Evolutionary conservation across 352 stramenopile species (phyloP).

Genomic region (Blastocystis sp.): DNA sequence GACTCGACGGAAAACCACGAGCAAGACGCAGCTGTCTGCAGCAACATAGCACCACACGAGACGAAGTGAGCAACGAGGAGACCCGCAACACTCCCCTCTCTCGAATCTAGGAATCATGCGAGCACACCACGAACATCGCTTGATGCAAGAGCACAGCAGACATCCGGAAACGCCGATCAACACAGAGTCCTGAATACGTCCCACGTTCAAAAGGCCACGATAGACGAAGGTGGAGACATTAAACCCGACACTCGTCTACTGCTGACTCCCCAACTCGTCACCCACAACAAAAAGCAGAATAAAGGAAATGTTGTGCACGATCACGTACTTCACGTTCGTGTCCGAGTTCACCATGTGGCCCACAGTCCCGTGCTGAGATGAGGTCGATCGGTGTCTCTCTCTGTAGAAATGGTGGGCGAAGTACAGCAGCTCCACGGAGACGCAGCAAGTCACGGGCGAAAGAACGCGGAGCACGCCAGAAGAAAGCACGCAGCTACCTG

Average conservation of each 20-base stretch:
- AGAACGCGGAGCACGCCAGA: not conserved
- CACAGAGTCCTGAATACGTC: not conserved
- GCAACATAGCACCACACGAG: not conserved
- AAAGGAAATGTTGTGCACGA: conserved; percentile 58
- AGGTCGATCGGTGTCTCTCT: not conserved
- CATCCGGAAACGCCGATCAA: not conserved
- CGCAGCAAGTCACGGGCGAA: not conserved
- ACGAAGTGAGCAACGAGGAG: not conserved
- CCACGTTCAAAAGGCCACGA: not conserved
- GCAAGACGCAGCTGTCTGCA: not conserved
- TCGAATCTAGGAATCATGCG: not conserved
- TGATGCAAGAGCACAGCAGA: not conserved
- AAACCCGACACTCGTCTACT: not conserved
- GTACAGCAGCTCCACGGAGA: not conserved
- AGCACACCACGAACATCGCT: not conserved
- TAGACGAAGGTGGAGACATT: not conserved
- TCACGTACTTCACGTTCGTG: conserved; percentile 42
- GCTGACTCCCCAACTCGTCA: not conserved
- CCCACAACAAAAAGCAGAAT: not conserved
- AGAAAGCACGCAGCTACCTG: not conserved
- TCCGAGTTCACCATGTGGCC: conserved; percentile 55
- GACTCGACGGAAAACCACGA: not conserved
- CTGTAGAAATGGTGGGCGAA: not conserved
- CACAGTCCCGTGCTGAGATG: not conserved
- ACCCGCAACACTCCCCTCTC: not conserved